Evolutionary conservation across 129 eudicot species (phyloP).

Genomic region (Cynara cardunculus): DNA sequence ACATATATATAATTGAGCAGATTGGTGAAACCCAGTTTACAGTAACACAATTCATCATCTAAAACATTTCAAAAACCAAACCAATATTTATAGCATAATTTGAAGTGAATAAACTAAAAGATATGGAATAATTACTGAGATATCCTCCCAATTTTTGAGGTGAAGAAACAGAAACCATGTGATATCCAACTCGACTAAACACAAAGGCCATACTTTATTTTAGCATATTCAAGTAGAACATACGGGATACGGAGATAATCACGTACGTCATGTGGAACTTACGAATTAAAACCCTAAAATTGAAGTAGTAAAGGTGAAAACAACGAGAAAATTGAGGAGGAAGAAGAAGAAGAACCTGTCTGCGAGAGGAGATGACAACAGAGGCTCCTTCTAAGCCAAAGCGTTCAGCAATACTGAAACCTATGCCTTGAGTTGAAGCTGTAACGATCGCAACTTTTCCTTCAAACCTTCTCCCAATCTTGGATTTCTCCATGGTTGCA

Average conservation of each 20-base stretch:
- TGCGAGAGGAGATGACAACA: conserved; percentile 88
- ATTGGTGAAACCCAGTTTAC: not conserved
- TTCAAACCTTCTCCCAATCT: conserved; percentile 63
- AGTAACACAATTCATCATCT: not conserved
- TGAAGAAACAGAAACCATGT: not conserved
- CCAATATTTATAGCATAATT: not conserved
- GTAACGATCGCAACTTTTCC: conserved; percentile 92
- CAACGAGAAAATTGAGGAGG: too few species aligned
- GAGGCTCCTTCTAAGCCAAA: conserved; percentile 94
- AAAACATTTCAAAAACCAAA: not conserved
- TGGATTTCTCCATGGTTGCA: conserved; percentile 24
- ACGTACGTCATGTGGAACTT: not conserved
- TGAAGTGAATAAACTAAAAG: not conserved
- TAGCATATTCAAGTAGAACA: not conserved
- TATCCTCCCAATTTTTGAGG: conserved; percentile 8
- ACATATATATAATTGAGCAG: not conserved
- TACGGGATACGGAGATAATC: too few species aligned
- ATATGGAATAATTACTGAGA: too few species aligned
- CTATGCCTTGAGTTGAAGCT: conserved; percentile 98
- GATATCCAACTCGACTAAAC: not conserved
- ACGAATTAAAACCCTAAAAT: conserved; percentile 1
- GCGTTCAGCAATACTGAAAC: conserved; percentile 82
- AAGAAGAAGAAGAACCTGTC: conserved; percentile 40
- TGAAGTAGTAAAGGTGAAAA: not conserved
- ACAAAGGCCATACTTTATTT: too few species aligned